Evolutionary conservation across 495 filamentous ascomycete genomes (phyloP), one percentile per base, ranked within the genome.

Genomic region (Daldinia vernicosa): DNA sequence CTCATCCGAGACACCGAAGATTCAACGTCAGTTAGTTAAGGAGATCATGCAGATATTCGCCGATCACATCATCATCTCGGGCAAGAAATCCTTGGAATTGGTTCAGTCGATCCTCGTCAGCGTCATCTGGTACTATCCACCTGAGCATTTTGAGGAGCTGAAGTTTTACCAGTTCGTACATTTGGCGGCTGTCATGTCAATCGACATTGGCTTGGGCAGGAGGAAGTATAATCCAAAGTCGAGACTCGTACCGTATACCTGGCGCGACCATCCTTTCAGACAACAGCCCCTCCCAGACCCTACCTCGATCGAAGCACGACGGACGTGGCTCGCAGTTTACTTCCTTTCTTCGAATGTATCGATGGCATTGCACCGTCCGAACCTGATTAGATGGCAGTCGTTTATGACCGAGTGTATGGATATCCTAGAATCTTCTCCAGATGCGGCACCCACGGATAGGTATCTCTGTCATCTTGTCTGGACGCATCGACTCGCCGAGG

Each of bases 151-250:
- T 54, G 93, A 97, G 63, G 92, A 97, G 79, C 85, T 95, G 69
- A 96, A 95, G 74, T 97, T 95, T 75, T 96, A 96, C 77, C 92
- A 95, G 79, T 83, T 96, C 59, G 89, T 92, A 27, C 92, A 97
- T 73, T 86, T 94, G 57, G 92, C 93, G 6, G 91, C 92, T 33
- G 83, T 91, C 39, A 91, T 98, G 88, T 92, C 89, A 12, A 89
- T 98, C 71, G 95, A 99, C 75, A 85, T 98, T 43, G 94, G 94
- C 0, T 85, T 98, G 32, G 90, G 92, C 7, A 86, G 84, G 56
- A 85, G 82, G 72, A 81, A 80, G 73, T 81, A 81, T 56, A 76
- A 80, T 68, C 72, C 75, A 8, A 72, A 77, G 70, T 78, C 75
- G 27, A 77, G 71, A 62, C 80, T 81, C 67, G 76, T 76, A 55